Percentiles rank a stretch among this genome's conserved stretches.
Conservation (phyloP, 2,329 filamentous ascomycete species). For the Diaporthe sp. region DNA sequence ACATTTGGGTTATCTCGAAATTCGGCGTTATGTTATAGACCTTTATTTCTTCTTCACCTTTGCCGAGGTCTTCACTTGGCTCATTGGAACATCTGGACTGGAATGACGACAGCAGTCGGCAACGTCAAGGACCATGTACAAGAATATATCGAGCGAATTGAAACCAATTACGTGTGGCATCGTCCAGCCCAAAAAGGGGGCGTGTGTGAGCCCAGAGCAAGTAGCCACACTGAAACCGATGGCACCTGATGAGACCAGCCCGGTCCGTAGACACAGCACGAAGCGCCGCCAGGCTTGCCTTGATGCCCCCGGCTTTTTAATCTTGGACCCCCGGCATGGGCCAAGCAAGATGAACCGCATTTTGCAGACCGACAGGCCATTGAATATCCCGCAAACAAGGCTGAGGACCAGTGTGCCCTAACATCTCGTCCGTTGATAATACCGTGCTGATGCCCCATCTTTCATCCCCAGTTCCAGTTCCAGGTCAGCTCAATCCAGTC, state of each 20-base stretch:
- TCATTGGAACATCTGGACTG: background rate
- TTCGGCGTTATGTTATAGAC: constrained; percentile 13
- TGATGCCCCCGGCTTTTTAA: background rate
- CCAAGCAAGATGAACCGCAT: background rate
- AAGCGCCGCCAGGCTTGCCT: background rate
- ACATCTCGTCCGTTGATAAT: background rate
- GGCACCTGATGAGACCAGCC: constrained; percentile 27
- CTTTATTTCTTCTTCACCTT: constrained; percentile 3
- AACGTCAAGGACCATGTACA: background rate
- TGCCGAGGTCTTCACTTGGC: constrained; percentile 8
- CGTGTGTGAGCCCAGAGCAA: constrained; percentile 7
- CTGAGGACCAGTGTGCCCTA: background rate
- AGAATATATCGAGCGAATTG: background rate
- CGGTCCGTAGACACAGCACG: background rate
- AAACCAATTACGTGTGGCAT: constrained; percentile 4
- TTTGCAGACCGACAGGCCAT: constrained; percentile 10
- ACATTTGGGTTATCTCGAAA: constrained; percentile 2
- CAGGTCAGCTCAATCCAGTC: background rate
- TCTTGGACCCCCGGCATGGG: background rate
- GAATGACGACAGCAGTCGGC: background rate
- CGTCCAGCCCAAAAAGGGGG: background rate
- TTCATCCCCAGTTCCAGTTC: background rate
- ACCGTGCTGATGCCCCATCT: background rate
- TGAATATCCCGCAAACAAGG: constrained; percentile 5
- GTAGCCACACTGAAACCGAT: constrained; percentile 27